Evolutionary conservation across 78 protist species (phyloP).

Genomic region (Monocercomonoides exilis): DNA sequence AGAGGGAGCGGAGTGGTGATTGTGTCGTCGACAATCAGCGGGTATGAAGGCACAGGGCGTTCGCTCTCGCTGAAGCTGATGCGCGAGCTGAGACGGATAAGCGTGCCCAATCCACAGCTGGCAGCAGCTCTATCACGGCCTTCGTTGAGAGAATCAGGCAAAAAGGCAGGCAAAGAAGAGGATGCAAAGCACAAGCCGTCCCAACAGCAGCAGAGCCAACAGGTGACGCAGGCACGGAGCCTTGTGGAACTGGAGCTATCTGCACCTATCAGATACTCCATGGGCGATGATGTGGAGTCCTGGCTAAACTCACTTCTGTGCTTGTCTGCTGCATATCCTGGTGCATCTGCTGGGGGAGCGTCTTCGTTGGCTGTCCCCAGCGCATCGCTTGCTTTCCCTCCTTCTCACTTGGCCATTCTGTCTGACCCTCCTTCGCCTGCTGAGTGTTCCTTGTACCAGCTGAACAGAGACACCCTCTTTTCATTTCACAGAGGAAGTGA

Average conservation of each 20-base stretch:
- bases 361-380: slow-evolving; percentile 41
- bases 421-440: slow-evolving; percentile 52
- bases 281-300: slow-evolving; percentile 56
- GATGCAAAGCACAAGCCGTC: not conserved
- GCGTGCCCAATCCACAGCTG: not conserved
- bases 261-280: slow-evolving; percentile 91
- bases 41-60: slow-evolving; percentile 99
- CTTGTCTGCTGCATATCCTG: too few species aligned
- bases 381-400: slow-evolving; percentile 23
- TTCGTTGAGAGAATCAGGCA: not conserved
- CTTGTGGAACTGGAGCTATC: slow-evolving; percentile 73
- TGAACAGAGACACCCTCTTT: slow-evolving; percentile 94
- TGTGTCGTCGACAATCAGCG: slow-evolving; percentile 71
- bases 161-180: too few species aligned
- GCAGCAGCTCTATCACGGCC: not conserved
- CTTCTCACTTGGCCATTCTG: slow-evolving; percentile 17
- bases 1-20: slow-evolving; percentile 80
- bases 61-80: slow-evolving; percentile 93
- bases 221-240: not conserved
- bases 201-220: not conserved
- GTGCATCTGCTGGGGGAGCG: too few species aligned
- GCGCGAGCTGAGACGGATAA: slow-evolving; percentile 59
- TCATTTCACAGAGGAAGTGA: slow-evolving; percentile 87
- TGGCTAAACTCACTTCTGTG: slow-evolving; percentile 90
- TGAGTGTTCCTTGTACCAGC: slow-evolving; percentile 81